A percentile compares a stretch with the other conserved stretches of the same genome.
Evolutionary conservation across 768 basidiomycete genomes (phyloP).

Genomic region (Collybia nuda): DNA sequence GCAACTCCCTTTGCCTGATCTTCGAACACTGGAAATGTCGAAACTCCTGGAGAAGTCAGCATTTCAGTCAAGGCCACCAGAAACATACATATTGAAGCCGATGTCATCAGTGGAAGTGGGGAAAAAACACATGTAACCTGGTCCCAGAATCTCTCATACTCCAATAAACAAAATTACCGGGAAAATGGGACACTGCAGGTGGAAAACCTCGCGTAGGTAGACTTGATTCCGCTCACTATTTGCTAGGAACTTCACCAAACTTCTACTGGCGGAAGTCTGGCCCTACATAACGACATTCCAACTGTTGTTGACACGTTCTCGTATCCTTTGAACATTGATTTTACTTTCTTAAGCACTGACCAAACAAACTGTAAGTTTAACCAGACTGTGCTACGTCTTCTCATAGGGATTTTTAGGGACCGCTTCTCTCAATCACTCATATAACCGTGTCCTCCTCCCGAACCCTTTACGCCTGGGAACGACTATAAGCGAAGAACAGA

Average conservation of each 20-base stretch:
- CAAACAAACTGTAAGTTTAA: conserved; percentile 33
- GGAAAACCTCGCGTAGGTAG: neutral
- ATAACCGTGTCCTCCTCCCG: conserved; percentile 56
- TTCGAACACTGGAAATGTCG: conserved; percentile 41
- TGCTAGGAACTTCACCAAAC: conserved; percentile 40
- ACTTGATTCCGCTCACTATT: conserved; percentile 1
- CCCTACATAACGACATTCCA: conserved; percentile 41
- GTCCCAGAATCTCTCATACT: conserved; percentile 59
- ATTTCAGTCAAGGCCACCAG: conserved; percentile 64
- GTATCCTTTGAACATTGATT: conserved; percentile 46
- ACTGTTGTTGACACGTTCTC: conserved; percentile 40
- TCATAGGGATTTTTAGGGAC: conserved; percentile 34
- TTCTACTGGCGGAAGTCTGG: conserved; percentile 32
- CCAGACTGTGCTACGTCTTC: neutral
- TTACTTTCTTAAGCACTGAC: conserved; percentile 32
- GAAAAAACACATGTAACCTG: conserved; percentile 52
- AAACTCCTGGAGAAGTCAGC: conserved; percentile 43
- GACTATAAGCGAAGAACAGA: conserved; percentile 58
- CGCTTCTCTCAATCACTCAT: conserved; percentile 65
- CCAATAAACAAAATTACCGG: conserved; percentile 63
- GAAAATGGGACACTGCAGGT: conserved; percentile 41
- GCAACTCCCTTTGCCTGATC: conserved; percentile 58
- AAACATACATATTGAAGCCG: conserved; percentile 57
- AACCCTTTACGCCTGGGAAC: conserved; percentile 59
- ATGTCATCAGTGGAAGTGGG: conserved; percentile 64